phyloP scores from a whole-genome alignment of 108 stramenopile genomes.

The Stephanodiscus triporus region DNA sequence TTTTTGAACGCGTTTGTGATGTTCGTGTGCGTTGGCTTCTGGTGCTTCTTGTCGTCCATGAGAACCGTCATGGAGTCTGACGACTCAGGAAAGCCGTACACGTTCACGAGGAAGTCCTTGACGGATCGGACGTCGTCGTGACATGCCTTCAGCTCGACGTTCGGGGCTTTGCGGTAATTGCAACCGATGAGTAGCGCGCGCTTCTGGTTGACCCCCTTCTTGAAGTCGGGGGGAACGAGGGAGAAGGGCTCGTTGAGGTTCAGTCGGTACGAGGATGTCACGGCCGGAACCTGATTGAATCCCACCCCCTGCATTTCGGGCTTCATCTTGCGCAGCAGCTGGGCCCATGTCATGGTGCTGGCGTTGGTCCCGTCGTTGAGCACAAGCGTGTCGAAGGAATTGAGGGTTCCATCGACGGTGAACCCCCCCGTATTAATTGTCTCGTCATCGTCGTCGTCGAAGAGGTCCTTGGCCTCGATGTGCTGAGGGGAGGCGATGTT shows the following conservation, averaged over 20 bases:
- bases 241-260: slow-evolving; percentile 71
- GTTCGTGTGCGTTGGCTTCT: slow-evolving; percentile 73
- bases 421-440: slow-evolving; percentile 46
- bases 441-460: slow-evolving; percentile 82
- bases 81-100: slow-evolving; percentile 80
- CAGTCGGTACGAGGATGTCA: slow-evolving; percentile 76
- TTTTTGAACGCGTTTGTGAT: slow-evolving; percentile 79
- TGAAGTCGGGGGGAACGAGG: slow-evolving; percentile 67
- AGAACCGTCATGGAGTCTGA: slow-evolving; percentile 78
- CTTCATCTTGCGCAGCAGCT: slow-evolving; percentile 84
- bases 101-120: slow-evolving; percentile 90
- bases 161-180: slow-evolving; percentile 66
- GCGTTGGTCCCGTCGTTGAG: slow-evolving; percentile 45
- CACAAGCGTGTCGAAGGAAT: slow-evolving; percentile 57
- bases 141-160: slow-evolving; percentile 77
- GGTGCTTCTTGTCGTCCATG: slow-evolving; percentile 74
- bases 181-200: slow-evolving; percentile 82
- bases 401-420: slow-evolving; percentile 50
- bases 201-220: slow-evolving; percentile 61
- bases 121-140: slow-evolving; percentile 86
- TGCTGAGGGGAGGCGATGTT: slow-evolving; percentile 23
- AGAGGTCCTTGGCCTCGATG: slow-evolving; percentile 51
- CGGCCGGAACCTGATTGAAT: slow-evolving; percentile 72
- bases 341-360: slow-evolving; percentile 71
- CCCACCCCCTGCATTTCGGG: slow-evolving; percentile 75